Conservation (phyloP, 306 rosid species). For the Fragaria iinumae region DNA sequence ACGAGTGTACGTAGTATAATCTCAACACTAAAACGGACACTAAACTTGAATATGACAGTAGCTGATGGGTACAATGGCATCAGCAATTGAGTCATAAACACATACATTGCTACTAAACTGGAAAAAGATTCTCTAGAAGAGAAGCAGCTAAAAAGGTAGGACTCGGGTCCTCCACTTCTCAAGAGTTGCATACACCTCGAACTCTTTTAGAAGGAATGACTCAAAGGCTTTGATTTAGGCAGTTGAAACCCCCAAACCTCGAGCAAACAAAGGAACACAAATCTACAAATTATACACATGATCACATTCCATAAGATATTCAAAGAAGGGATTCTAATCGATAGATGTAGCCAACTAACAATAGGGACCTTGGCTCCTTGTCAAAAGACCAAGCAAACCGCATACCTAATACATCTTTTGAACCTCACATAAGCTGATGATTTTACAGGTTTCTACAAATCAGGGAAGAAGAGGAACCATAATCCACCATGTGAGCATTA, state of each 20-base stretch:
- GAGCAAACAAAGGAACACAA: background rate
- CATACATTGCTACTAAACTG: too few relatives aligned
- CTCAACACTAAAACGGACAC: background rate
- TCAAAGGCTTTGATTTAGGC: background rate
- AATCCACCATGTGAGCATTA: background rate
- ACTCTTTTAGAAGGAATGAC: background rate
- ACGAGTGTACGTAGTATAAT: background rate
- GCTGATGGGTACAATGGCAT: background rate
- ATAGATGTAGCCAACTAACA: background rate
- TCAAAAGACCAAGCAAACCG: background rate
- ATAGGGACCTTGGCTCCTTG: background rate
- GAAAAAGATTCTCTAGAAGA: too few relatives aligned
- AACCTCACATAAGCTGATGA: background rate
- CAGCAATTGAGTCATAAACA: background rate
- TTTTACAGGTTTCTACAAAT: background rate
- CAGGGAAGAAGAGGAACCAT: background rate
- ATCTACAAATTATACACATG: background rate
- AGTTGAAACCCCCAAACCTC: background rate
- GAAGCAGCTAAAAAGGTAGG: too few relatives aligned
- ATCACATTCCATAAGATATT: background rate
- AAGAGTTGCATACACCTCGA: background rate
- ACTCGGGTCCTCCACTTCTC: background rate
- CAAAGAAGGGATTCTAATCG: background rate
- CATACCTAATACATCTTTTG: background rate
- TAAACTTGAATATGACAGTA: background rate